Base-by-base conservation (phyloP, 2,329 filamentous ascomycete genomes). In the Leptodontidium sp. region DNA sequence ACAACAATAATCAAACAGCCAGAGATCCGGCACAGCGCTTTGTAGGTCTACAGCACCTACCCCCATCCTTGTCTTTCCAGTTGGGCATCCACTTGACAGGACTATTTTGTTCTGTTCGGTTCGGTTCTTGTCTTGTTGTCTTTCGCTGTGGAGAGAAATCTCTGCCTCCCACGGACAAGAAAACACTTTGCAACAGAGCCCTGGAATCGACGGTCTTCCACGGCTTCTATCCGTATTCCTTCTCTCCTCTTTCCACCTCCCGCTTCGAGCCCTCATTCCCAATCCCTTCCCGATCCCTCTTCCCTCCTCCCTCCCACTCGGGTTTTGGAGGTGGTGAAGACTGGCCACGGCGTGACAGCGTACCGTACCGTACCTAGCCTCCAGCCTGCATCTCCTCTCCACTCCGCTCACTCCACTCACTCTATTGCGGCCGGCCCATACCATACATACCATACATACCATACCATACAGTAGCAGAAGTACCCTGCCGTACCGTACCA, bases 221-320 rank as follows among this genome's bases (percentile, higher is more conserved):
- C 32, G 24, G 52, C 52, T 53, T 59, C 57, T 45, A 53, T 26
- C 32, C 53, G 15, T 21, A 17, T 62, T 35, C 52, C 21, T 40
- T n/a, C 24, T 40, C 38, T 29, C n/a, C 40, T 24, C 38, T 29
- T 14, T 32, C 55, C 35, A 59, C 35, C 58, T 43, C 47, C 47
- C 47, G 38, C 38, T 40, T 40, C 38, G 38, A 40, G 38, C 8
- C 38, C 2, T 40, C 6, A 17, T 47, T 17, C 45, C 43, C 17
- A 45, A 21, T 17, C 15, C 45, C 14, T 45, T 14, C 43, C 17
- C 43, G 6, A 14, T 45, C 43, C 11, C 12, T 45, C 43, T 7
- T 15, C 12, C 43, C 43, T n/a, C 52, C 8, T 35, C 53, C 17
- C 55, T 15, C 55, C 35, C n/a, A 29, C 24, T 53, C 50, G 50